These are phyloP conservation scores for Picochlorum sp. DNA, from an alignment of 139 green algal species.

Conservation along the genomic window DNA sequence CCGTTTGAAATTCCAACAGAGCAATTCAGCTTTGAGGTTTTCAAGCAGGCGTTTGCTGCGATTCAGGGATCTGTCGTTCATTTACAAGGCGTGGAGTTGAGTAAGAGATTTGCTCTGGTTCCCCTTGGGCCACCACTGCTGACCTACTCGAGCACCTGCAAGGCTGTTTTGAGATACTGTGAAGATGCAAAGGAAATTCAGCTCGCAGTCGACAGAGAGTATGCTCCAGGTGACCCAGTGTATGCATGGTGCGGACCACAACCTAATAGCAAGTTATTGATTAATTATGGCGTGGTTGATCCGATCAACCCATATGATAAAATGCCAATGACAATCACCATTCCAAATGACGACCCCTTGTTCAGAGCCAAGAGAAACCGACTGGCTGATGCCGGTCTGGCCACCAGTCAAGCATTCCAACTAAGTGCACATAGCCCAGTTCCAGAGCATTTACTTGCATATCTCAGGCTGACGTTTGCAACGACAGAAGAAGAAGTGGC, in stretches of 20 bases:
- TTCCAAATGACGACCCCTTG: constrained; percentile 62
- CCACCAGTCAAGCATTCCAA: constrained; percentile 50
- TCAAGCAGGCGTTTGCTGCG: constrained; percentile 83
- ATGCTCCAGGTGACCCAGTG: constrained; percentile 60
- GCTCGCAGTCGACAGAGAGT: constrained; percentile 59
- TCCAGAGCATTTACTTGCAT: constrained; percentile 62
- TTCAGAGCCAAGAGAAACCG: constrained; percentile 68
- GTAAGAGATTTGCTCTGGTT: constrained; percentile 87
- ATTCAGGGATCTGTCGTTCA: constrained; percentile 89
- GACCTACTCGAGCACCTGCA: constrained; percentile 67
- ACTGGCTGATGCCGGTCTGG: constrained; percentile 44
- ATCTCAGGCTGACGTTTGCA: constrained; percentile 63
- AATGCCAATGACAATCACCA: constrained; percentile 30
- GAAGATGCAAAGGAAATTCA: constrained; percentile 41
- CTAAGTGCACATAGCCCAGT: constrained; percentile 32
- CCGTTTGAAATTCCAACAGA: constrained; percentile 86
- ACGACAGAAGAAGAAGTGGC: constrained; percentile 34
- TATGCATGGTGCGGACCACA: constrained; percentile 90
- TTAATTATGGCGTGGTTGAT: constrained; percentile 61
- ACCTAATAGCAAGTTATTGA: constrained; percentile 72
- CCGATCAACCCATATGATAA: constrained; percentile 50
- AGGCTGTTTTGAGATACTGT: constrained; percentile 69
- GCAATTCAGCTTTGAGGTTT: constrained; percentile 77
- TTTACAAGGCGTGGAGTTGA: constrained; percentile 71
- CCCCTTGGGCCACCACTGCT: constrained; percentile 83